phyloP scores from a whole-genome alignment of 495 filamentous ascomycete genomes.

The Penicillium pulvis region DNA sequence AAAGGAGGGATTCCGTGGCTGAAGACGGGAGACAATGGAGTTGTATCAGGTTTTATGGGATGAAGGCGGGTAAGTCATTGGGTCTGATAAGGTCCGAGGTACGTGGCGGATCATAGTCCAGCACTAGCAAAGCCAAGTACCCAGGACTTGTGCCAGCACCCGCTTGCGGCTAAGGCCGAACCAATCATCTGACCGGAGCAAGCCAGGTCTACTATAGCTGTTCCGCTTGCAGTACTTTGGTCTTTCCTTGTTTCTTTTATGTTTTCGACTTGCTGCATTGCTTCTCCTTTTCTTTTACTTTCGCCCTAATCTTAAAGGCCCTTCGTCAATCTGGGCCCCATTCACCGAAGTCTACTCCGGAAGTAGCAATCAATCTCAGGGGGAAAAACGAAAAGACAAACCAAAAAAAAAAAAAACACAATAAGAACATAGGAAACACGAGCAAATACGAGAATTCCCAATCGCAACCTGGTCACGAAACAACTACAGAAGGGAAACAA shows the following conservation, averaged over 20 bases:
- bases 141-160: constrained; percentile 1
- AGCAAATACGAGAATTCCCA: background rate
- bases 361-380: background rate
- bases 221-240: constrained; percentile 1
- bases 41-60: background rate
- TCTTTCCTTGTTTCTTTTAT: background rate
- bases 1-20: background rate
- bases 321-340: background rate
- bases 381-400: background rate
- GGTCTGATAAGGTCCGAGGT: background rate
- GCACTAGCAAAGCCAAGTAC: constrained; percentile 2
- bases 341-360: background rate
- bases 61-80: background rate
- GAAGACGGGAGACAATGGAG: background rate
- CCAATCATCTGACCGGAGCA: constrained; percentile 1
- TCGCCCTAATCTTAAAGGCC: background rate
- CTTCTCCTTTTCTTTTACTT: background rate
- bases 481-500: background rate
- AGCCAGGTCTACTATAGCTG: background rate
- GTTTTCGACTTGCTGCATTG: background rate
- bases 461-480: background rate
- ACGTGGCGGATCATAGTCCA: background rate
- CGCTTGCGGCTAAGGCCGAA: constrained; percentile 12
- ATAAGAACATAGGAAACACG: background rate
- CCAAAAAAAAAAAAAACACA: background rate